These are phyloP conservation scores for Hyparrhenia diplandra DNA, from an alignment of 176 grass and related monocot genomes.

Conservation along the genomic window DNA sequence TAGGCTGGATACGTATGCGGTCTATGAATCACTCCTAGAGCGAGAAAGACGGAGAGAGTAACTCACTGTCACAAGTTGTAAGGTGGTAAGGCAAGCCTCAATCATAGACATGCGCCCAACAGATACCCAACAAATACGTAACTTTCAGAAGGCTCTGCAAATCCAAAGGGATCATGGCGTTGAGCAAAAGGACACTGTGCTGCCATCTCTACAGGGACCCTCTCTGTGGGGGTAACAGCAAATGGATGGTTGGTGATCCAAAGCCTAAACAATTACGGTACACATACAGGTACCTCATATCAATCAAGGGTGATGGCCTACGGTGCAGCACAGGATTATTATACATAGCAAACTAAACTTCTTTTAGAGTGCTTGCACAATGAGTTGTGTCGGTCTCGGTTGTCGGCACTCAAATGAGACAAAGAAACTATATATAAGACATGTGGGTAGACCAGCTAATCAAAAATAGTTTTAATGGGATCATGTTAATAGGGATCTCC, in stretches of 20 bases:
- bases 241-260: conserved; percentile 38
- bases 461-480: not conserved
- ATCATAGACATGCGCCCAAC: conserved; percentile 36
- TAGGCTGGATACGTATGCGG: conserved; percentile 63
- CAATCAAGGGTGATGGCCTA: not conserved
- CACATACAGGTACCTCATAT: conserved; percentile 9
- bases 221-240: conserved; percentile 28
- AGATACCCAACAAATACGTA: conserved; percentile 57
- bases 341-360: conserved; percentile 7
- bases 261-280: conserved; percentile 32
- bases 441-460: not conserved
- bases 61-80: conserved; percentile 55
- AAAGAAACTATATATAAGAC: conserved; percentile 8
- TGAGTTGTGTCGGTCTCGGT: not conserved
- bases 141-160: conserved; percentile 76
- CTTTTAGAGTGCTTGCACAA: not conserved
- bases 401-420: not conserved
- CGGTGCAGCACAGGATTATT: not conserved
- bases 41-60: conserved; percentile 5
- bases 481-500: not conserved
- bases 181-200: conserved; percentile 60
- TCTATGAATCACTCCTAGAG: conserved; percentile 60
- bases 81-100: conserved; percentile 45
- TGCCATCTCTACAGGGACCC: conserved; percentile 60
- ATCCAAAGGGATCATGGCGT: conserved; percentile 63